Base-by-base conservation (phyloP, 306 rosid genomes). In the Gastrolobium villosum region DNA sequence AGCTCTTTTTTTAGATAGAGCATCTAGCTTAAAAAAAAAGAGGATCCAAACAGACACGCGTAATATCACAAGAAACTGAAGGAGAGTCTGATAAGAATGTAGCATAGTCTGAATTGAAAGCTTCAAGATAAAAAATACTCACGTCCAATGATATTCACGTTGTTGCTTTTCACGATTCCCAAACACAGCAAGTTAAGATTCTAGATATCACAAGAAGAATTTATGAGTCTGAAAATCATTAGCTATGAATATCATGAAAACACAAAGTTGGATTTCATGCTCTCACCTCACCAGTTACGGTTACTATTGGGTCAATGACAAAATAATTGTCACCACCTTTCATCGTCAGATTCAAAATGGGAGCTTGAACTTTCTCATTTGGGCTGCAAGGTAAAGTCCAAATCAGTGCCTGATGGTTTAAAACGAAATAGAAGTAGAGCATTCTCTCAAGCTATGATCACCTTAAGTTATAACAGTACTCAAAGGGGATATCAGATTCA, bases 101-200 rank as follows among this genome's bases (percentile, higher is more conserved):
- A 10, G 79, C 67, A 63, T 32, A 62, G 70, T 50, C 28, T 5
- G 15, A 41, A 75, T 7, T 41, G n/a, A 59, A 49, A 57, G 44
- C 26, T 82, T 52, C 44, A 63, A 53, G 62, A 52, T 34, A 15
- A 50, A 77, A 81, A 79, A 84, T 78, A 76, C 99, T 93, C 73
- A 96, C 98, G 97, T 84, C 99, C 99, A 49, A 96, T 88, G 74
- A 96, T 84, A 69, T 96, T 86, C 46, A 93, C 62, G 66, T 77
- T 76, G 56, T 48, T 68, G 73, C 99, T 93, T 80, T 84, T 91
- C 79, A 83, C 30, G 57, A 93, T 20, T 14, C 84, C 97, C 60
- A 93, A 75, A 73, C 97, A 91, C 74, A 74, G 85, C 30, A 81
- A 9, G 4, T 0, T 77, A 32, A 4, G 4, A 55, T 45, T 78